Evolutionary conservation across 345 rosid genomes (phyloP).

Genomic region (Hibiscus mutabilis): DNA sequence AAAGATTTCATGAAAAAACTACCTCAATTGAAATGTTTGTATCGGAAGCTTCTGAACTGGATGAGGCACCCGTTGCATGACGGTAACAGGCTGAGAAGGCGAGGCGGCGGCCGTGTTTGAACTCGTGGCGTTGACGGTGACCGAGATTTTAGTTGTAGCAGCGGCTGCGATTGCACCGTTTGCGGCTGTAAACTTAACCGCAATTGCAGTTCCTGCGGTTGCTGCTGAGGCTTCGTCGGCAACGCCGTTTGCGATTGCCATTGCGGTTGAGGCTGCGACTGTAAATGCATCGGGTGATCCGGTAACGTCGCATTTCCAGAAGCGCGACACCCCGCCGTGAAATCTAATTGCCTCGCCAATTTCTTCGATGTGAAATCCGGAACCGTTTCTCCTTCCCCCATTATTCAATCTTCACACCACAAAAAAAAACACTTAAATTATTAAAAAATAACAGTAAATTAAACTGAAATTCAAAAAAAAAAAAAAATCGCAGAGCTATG

Average conservation of each 20-base stretch:
- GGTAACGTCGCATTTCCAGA: conserved; percentile 22
- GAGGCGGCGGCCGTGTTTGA: conserved; percentile 20
- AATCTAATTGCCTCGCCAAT: conserved; percentile 50
- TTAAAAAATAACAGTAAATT: neutral
- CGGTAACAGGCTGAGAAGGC: conserved; percentile 18
- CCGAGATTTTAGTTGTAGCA: conserved; percentile 16
- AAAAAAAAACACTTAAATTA: neutral
- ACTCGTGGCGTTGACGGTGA: conserved; percentile 13
- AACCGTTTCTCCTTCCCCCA: conserved; percentile 43
- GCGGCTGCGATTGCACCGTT: conserved; percentile 12
- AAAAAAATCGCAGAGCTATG: neutral
- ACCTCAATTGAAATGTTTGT: conserved; percentile 29
- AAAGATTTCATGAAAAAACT: conserved; percentile 8
- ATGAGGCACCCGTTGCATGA: conserved; percentile 28
- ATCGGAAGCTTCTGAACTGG: conserved; percentile 32
- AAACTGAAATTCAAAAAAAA: neutral
- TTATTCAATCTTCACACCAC: conserved; percentile 8
- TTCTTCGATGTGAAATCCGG: conserved; percentile 36
- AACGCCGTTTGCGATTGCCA: conserved; percentile 10
- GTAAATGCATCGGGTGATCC: conserved; percentile 19
- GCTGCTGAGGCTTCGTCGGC: conserved; percentile 17
- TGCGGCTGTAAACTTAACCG: conserved; percentile 17
- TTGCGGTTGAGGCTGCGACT: conserved; percentile 11
- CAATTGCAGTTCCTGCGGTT: conserved; percentile 15
- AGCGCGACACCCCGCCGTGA: conserved; percentile 26